These are phyloP conservation scores for Spencermartinsiella ligniputridi DNA, from an alignment of 1,139 yeast species.

Conservation along the genomic window DNA sequence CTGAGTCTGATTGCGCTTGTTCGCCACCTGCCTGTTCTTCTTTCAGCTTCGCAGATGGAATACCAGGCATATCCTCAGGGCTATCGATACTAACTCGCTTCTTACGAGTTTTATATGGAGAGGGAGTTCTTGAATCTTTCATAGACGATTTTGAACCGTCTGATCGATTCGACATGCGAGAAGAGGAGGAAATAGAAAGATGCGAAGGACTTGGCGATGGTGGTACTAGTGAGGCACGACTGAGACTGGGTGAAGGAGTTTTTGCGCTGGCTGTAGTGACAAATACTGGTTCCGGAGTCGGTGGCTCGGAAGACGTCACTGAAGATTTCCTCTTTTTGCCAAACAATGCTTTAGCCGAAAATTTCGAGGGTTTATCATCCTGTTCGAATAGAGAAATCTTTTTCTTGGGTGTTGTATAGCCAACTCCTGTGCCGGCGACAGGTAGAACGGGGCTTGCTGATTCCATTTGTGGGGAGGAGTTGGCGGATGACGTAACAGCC, in stretches of 20 bases:
- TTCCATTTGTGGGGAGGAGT: not conserved
- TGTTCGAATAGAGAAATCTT: slow-evolving; percentile 7
- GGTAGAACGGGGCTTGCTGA: not conserved
- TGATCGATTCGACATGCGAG: not conserved
- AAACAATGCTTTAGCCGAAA: slow-evolving; percentile 23
- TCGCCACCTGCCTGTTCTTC: not conserved
- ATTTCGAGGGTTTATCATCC: slow-evolving; percentile 16
- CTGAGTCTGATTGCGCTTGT: not conserved
- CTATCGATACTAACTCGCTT: not conserved
- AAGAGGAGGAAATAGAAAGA: not conserved
- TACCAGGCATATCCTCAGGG: not conserved
- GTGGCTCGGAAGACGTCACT: not conserved
- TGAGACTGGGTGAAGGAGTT: not conserved
- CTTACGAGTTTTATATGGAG: not conserved
- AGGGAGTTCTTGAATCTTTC: not conserved
- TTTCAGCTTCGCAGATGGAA: not conserved
- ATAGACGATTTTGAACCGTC: not conserved
- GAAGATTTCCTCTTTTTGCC: slow-evolving; percentile 13
- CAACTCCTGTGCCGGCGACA: not conserved
- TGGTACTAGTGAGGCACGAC: not conserved
- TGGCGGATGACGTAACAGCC: not conserved
- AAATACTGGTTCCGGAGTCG: not conserved
- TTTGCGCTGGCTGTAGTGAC: no score
- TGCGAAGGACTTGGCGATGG: not conserved
- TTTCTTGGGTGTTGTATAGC: not conserved